Evolutionary conservation across 805 yeast species (phyloP), one percentile per base, ranked within the genome.

Genomic region (Kodamaea leandrae): DNA sequence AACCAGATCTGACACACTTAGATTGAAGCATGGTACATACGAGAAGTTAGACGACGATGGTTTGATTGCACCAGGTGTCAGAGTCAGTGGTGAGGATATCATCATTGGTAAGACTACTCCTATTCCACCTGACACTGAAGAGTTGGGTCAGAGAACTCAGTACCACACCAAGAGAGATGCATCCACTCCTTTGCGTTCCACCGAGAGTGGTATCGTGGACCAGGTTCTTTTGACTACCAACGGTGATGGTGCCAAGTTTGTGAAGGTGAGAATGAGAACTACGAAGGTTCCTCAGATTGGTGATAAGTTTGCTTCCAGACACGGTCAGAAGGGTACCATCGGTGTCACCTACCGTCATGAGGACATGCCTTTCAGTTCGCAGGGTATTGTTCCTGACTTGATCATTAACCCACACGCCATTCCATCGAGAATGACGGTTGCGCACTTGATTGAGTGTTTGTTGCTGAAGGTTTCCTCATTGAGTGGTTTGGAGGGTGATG

Each of bases 391-490:
- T 27, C 99, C 99, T 6, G 99, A 93, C 70, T 75, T 93, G 60
- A 88, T 93, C 57, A 93, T 93, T 63, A 93, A 93, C 65, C 99
- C 99, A 2, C 99, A 93, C 68, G 99, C 98, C 61, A 93, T 93
- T 78, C 99, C 99, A 53, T 93, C 99, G 44, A 97, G 99, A 78
- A 93, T 93, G 99, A 93, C 99, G 29, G 99, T 93, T 46, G 99
- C 99, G 37, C 98, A 93, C 75, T 83, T 93, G 74, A 91, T 93
- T 67, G 99, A 93, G 74, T 93, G 99, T 84, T 74, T 93, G 64
- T 73, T 93, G 55, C 85, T 96, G 37, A 93, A 93, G 68, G 98
- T 93, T 32, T 90, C 97, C 3, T 82, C 98, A 2, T 74, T 93
- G 54, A 83, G 95, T 36, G 99, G 98, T 58, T 77, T 86, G 57